Conservation (phyloP, 177 flowering plant species). For the Vitis hybrid region DNA sequence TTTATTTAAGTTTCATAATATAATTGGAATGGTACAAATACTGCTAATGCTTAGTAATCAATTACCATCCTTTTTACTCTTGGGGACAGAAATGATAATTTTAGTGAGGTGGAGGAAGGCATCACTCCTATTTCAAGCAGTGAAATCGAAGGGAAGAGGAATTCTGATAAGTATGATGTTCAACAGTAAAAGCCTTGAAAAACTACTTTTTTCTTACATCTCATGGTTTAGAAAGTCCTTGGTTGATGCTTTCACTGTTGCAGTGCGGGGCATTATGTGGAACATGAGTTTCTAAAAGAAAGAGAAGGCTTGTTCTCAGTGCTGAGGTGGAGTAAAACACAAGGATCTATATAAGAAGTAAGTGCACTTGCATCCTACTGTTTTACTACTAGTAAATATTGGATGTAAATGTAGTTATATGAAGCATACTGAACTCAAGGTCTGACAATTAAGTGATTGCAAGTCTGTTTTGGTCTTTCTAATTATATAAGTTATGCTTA, state of each 20-base stretch:
- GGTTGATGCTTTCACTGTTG: constrained; percentile 24
- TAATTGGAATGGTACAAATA: too few species aligned
- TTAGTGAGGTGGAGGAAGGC: constrained; percentile 18
- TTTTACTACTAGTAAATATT: background rate
- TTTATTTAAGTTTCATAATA: too few species aligned
- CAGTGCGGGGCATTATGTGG: constrained; percentile 32
- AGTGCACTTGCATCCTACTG: constrained; percentile 12
- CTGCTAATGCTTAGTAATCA: too few species aligned
- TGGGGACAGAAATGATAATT: constrained; percentile 4
- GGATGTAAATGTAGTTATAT: background rate
- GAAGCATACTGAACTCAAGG: background rate
- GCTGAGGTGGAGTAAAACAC: constrained; percentile 47
- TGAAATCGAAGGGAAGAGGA: constrained; percentile 17
- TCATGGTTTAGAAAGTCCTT: background rate
- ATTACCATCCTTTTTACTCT: background rate
- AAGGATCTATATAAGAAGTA: constrained; percentile 77
- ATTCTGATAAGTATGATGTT: constrained; percentile 21
- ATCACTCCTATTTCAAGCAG: constrained; percentile 15
- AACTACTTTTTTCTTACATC: background rate
- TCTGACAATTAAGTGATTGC: too few species aligned
- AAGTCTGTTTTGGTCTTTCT: background rate
- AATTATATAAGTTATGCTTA: background rate
- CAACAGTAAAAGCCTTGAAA: constrained; percentile 7
- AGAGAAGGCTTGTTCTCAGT: constrained; percentile 50
- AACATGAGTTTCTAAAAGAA: constrained; percentile 38